A percentile compares a stretch with the other conserved stretches of the same genome.
These are phyloP conservation scores for Noccaea caerulescens DNA, from an alignment of 345 rosid species.

Conservation along the genomic window DNA sequence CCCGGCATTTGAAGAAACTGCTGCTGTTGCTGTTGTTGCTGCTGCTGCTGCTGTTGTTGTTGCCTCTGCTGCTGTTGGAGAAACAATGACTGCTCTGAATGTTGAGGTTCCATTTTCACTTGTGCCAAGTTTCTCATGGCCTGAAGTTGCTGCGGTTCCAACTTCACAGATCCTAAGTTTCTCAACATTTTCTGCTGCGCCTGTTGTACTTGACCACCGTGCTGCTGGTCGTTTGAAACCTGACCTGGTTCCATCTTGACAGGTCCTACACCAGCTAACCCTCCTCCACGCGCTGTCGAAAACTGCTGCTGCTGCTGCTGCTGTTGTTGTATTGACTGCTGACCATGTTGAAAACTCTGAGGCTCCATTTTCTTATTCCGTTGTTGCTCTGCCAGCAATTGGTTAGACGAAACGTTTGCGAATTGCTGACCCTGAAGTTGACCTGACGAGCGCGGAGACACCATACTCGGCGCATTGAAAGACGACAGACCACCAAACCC, in stretches of 20 bases:
- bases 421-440: conserved; percentile 85
- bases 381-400: conserved; percentile 69
- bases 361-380: conserved; percentile 66
- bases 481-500: conserved; percentile 71
- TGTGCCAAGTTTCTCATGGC: conserved; percentile 64
- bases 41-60: conserved; percentile 67
- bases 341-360: conserved; percentile 78
- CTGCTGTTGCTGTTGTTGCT: conserved; percentile 77
- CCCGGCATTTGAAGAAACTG: conserved; percentile 84
- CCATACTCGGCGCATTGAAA: conserved; percentile 63
- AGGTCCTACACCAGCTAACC: conserved; percentile 67
- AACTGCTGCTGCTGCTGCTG: conserved; percentile 63
- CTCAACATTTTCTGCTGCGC: conserved; percentile 66
- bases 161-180: conserved; percentile 66
- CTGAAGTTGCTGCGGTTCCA: conserved; percentile 75
- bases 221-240: conserved; percentile 66
- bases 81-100: conserved; percentile 74
- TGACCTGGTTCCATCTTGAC: conserved; percentile 88
- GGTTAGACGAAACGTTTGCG: conserved; percentile 63
- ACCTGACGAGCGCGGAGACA: conserved; percentile 64
- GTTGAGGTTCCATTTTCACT: conserved; percentile 82
- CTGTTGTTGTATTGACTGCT: conserved; percentile 58
- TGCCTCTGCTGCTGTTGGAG: conserved; percentile 77
- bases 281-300: conserved; percentile 61
- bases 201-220: conserved; percentile 52